Base-by-base conservation (phyloP, 2,329 filamentous ascomycete genomes). In the Fusarium liriodendri region DNA sequence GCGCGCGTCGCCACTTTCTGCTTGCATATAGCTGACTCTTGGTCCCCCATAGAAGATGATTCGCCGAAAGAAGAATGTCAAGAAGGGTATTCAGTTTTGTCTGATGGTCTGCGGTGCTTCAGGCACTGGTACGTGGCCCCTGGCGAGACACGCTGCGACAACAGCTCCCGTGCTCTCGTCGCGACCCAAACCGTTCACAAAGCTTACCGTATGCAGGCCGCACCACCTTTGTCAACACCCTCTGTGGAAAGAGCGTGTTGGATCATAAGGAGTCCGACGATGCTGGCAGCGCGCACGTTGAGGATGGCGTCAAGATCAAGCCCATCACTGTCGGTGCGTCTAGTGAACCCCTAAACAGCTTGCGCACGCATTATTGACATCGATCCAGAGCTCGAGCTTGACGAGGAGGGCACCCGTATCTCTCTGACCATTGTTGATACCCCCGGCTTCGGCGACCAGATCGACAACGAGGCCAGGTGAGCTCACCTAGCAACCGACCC, bases 1-100 rank as follows among this genome's bases (percentile, higher is more conserved):
- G 62, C 77, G 71, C 67, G 65, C 62, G 35, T 61, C 65, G 29
- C 55, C 50, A 47, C 47, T 27, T 70, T 10, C 40, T 69, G 69
- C 54, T 64, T 73, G n/a, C 64, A 72, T 37, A 50, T 70, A 68
- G 75, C 81, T 83, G 67, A 84, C 77, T 62, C 59, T 66, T 66
- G 32, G 27, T 64, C 66, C 60, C 29, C 59, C 80, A 72, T 85
- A 95, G 92, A 94, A 97, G 86, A 97, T 98, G 94, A 95, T 98
- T 84, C 95, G 97, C 87, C 93, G 95, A 87, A 99, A 99, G 96
- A 99, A 99, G 94, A 98, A 99, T 91, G 96, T 99, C 88, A 98
- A 98, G 94, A 98, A 98, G 91, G 97, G 97, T 83, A 98, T 99
- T 83, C 97, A 99, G 90, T 99, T 99, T 89, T 98, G 95, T 86